Evolutionary conservation across 106 monocot genomes (phyloP).

Genomic region (Dioscorea dumetorum): DNA sequence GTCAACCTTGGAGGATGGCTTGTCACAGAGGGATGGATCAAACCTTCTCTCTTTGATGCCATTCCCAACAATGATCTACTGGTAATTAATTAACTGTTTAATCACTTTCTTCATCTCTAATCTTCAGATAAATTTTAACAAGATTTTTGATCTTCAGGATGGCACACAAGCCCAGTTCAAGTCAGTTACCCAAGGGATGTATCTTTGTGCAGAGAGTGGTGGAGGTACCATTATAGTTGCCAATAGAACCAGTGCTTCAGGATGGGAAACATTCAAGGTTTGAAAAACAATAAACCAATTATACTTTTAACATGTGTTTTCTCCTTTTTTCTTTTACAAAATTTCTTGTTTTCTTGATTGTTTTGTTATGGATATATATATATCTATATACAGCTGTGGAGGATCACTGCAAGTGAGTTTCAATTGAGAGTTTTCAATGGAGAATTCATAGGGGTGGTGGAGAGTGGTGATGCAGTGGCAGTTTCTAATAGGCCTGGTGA

Average conservation of each 20-base stretch:
- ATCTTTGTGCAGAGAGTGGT: constrained; percentile 25
- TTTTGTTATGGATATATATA: background rate
- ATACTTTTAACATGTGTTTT: too few species aligned
- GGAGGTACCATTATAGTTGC: constrained; percentile 31
- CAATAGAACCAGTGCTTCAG: constrained; percentile 23
- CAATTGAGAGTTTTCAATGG: constrained; percentile 40
- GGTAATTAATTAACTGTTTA: constrained; percentile 18
- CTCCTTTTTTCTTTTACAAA: background rate
- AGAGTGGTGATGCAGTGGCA: constrained; percentile 18
- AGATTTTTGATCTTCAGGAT: constrained; percentile 7
- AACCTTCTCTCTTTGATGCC: constrained; percentile 62
- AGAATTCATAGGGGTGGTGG: constrained; percentile 43
- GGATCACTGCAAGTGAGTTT: constrained; percentile 26
- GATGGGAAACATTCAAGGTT: constrained; percentile 39
- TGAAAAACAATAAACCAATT: too few species aligned
- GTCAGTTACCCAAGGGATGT: constrained; percentile 22
- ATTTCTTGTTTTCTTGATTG: background rate
- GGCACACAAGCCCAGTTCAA: constrained; percentile 32
- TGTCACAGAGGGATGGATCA: constrained; percentile 81
- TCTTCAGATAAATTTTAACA: background rate
- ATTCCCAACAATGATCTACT: constrained; percentile 66
- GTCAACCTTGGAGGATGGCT: constrained; percentile 89
- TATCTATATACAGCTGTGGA: constrained; percentile 20
- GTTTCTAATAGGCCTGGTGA: constrained; percentile 12
- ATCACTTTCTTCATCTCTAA: background rate